Conservation (phyloP, 2,329 filamentous ascomycete genomes). For the Paecilomyces dactylethromorphus region DNA sequence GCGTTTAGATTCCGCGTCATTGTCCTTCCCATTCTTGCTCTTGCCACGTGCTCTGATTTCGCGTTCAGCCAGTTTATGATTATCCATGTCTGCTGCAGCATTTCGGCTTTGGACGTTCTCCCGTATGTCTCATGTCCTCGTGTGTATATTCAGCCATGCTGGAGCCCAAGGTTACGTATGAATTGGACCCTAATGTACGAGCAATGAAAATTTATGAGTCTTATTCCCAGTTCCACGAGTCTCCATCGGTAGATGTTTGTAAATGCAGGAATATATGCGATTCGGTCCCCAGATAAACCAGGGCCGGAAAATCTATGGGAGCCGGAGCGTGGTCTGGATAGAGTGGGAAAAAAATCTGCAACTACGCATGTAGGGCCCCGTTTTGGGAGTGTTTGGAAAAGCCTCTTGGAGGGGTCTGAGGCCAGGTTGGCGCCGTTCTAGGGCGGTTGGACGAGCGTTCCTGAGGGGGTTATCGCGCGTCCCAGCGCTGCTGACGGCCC, state of each 20-base stretch:
- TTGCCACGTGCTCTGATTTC: conserved; percentile 12
- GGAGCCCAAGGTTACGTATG: background rate
- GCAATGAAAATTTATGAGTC: background rate
- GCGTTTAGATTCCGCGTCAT: conserved; percentile 9
- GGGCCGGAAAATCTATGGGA: background rate
- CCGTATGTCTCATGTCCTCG: background rate
- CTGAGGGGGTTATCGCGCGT: background rate
- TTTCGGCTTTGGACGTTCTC: background rate
- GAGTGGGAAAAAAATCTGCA: background rate
- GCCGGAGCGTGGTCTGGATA: background rate
- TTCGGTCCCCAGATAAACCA: background rate
- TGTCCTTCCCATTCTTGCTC: conserved; percentile 10
- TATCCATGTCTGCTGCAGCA: conserved; percentile 6
- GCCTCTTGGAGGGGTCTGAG: background rate
- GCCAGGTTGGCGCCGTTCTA: background rate
- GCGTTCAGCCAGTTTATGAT: conserved; percentile 5
- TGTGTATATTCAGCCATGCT: background rate
- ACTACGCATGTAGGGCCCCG: background rate
- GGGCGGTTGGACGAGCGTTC: background rate
- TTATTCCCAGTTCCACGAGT: background rate
- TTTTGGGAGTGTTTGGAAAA: background rate
- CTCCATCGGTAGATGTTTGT: background rate
- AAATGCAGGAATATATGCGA: too few species aligned
- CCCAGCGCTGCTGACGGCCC: background rate
- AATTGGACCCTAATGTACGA: background rate